Percentiles rank a stretch among this genome's conserved stretches.
phyloP scores from a whole-genome alignment of 2,329 filamentous ascomycete species.

The Stylonectria norvegica region DNA sequence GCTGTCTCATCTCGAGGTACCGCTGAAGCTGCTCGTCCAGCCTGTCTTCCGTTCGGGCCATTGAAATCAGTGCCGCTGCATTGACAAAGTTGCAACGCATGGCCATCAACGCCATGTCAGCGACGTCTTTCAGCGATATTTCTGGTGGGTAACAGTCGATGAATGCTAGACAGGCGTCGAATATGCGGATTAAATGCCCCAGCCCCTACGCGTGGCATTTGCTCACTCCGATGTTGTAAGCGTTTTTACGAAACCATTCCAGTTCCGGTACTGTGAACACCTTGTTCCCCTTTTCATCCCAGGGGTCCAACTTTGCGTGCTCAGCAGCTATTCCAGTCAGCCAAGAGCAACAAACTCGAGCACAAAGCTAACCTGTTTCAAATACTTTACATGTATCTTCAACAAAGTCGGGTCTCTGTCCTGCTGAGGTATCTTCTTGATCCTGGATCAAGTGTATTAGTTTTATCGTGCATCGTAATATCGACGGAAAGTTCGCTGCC shows the following conservation, averaged over 20 bases:
- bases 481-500: conserved; percentile 32
- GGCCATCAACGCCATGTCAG: conserved; percentile 55
- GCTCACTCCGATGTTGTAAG: conserved; percentile 73
- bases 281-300: conserved; percentile 40
- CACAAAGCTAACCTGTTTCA: conserved; percentile 36
- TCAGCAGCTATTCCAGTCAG: conserved; percentile 21
- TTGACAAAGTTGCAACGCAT: conserved; percentile 71
- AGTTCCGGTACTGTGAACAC: conserved; percentile 64
- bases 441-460: conserved; percentile 44
- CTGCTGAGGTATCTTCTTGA: conserved; percentile 16
- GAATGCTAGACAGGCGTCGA: conserved; percentile 51
- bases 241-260: conserved; percentile 79
- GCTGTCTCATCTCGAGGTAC: conserved; percentile 59
- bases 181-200: conserved; percentile 52
- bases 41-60: conserved; percentile 51
- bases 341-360: conserved; percentile 1
- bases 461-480: conserved; percentile 51
- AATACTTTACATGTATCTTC: conserved; percentile 54
- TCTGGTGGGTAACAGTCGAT: conserved; percentile 50
- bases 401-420: conserved; percentile 18
- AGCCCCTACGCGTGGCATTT: conserved; percentile 55
- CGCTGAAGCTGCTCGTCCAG: conserved; percentile 52
- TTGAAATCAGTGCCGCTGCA: conserved; percentile 47
- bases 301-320: conserved; percentile 32
- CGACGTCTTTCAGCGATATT: conserved; percentile 36